phyloP scores from a whole-genome alignment of 2,329 filamentous ascomycete genomes.

The Albifimbria verrucaria region DNA sequence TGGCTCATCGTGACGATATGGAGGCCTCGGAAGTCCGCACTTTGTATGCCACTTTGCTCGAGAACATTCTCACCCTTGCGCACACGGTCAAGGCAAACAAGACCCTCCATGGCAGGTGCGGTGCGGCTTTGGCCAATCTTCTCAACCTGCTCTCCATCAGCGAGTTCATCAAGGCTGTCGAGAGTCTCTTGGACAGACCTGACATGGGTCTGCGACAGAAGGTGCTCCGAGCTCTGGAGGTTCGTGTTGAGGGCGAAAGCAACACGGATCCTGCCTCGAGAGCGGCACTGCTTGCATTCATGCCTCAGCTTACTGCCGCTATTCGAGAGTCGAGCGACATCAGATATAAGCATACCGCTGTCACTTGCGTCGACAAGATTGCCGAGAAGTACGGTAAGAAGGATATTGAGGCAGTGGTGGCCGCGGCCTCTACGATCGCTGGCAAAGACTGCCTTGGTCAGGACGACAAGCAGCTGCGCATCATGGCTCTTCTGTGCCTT shows the following conservation, averaged over 20 bases:
- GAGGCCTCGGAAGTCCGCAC: constrained; percentile 63
- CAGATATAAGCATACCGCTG: constrained; percentile 77
- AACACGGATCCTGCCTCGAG: constrained; percentile 67
- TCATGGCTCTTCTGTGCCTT: constrained; percentile 85
- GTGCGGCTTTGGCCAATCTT: constrained; percentile 73
- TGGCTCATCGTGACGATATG: constrained; percentile 62
- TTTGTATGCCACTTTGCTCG: constrained; percentile 66
- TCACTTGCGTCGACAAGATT: constrained; percentile 89
- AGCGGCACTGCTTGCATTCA: constrained; percentile 69
- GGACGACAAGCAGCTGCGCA: constrained; percentile 66
- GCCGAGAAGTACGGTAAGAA: constrained; percentile 94
- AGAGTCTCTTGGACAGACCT: constrained; percentile 73
- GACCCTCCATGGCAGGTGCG: constrained; percentile 54
- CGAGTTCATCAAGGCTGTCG: constrained; percentile 86
- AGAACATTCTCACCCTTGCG: constrained; percentile 63
- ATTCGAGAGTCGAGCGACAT: constrained; percentile 70
- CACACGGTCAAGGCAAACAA: constrained; percentile 59
- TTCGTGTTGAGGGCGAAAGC: constrained; percentile 71
- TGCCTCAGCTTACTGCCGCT: constrained; percentile 74
- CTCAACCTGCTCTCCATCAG: constrained; percentile 80
- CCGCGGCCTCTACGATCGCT: constrained; percentile 73
- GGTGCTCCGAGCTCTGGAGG: constrained; percentile 76
- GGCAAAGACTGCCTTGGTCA: constrained; percentile 74
- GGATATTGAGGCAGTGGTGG: constrained; percentile 71
- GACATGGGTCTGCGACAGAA: constrained; percentile 74